phyloP scores from a whole-genome alignment of 768 basidiomycete genomes.

The Termitomyces sp. region DNA sequence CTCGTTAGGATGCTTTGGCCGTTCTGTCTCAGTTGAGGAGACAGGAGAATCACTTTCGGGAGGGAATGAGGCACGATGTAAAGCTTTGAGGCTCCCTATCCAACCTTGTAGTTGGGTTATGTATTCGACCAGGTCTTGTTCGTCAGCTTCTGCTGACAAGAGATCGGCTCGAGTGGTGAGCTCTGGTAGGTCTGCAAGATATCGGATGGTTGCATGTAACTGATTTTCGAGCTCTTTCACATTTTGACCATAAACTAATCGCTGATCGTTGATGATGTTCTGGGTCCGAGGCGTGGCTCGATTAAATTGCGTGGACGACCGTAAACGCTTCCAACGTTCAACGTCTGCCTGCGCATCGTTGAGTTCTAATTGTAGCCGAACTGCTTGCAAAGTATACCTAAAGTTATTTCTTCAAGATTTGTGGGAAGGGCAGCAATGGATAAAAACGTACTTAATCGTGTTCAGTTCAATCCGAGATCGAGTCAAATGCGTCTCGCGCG shows the following conservation, averaged over 20 bases:
- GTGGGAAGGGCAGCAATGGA: not conserved
- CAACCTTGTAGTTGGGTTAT: constrained; percentile 24
- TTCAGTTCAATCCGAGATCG: constrained; percentile 15
- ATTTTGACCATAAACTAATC: constrained; percentile 13
- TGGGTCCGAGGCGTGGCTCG: constrained; percentile 23
- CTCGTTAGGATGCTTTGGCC: constrained; percentile 7
- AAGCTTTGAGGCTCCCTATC: constrained; percentile 20
- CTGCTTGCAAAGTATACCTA: constrained; percentile 23
- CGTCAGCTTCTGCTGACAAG: constrained; percentile 12
- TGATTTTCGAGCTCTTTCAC: constrained; percentile 13
- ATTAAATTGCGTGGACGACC: constrained; percentile 21
- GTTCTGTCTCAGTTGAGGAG: not conserved
- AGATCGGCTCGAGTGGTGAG: constrained; percentile 7
- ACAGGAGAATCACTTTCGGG: not conserved
- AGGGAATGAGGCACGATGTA: not conserved
- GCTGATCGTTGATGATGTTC: constrained; percentile 18
- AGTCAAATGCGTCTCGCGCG: constrained; percentile 1
- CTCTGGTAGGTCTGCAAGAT: constrained; percentile 22
- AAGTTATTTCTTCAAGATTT: not conserved
- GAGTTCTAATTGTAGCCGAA: constrained; percentile 20
- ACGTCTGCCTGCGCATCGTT: constrained; percentile 16
- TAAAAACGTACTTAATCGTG: constrained; percentile 17
- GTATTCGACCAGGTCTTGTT: constrained; percentile 20
- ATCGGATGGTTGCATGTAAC: constrained; percentile 17
- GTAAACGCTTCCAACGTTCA: constrained; percentile 25